These are phyloP conservation scores for Zygoascus ofunaensis DNA, from an alignment of 805 yeast genomes.

Conservation along the genomic window DNA sequence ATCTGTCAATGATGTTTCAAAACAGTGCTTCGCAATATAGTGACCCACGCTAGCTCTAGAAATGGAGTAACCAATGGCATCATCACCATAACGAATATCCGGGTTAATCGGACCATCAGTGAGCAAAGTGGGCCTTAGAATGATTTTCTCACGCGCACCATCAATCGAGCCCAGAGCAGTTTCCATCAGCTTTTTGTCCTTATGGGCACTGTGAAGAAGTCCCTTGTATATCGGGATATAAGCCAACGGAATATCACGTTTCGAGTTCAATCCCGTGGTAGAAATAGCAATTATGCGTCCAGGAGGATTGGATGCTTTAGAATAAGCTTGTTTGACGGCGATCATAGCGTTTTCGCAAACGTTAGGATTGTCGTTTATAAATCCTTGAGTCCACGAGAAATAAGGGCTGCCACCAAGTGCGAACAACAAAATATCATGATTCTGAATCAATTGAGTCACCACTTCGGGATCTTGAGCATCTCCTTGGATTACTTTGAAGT, in stretches of 20 bases:
- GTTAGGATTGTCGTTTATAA: background rate
- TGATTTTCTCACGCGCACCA: slow-evolving; percentile 3
- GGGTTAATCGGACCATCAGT: slow-evolving; percentile 1
- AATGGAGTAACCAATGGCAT: slow-evolving; percentile 6
- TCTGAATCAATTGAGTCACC: background rate
- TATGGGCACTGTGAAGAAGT: slow-evolving; percentile 2
- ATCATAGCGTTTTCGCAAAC: slow-evolving; percentile 6
- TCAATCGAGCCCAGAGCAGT: background rate
- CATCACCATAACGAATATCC: slow-evolving; percentile 2
- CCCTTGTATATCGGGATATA: background rate
- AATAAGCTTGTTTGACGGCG: slow-evolving; percentile 1
- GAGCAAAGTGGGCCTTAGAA: slow-evolving; percentile 1
- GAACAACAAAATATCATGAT: slow-evolving; percentile 4
- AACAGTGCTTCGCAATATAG: slow-evolving; percentile 4
- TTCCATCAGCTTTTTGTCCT: slow-evolving; percentile 7
- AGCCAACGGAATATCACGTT: slow-evolving; percentile 3
- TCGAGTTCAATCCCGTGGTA: slow-evolving; percentile 4
- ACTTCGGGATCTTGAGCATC: slow-evolving; percentile 3
- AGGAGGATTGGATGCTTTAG: slow-evolving; percentile 1
- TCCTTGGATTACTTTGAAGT: slow-evolving; percentile 2
- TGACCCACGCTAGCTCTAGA: slow-evolving; percentile 6
- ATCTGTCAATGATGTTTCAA: background rate
- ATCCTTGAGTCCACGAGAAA: slow-evolving; percentile 2
- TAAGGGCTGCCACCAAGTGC: slow-evolving; percentile 6
- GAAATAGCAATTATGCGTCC: slow-evolving; percentile 7